Base-by-base conservation (phyloP, 345 rosid species). In the Hibiscus mutabilis region DNA sequence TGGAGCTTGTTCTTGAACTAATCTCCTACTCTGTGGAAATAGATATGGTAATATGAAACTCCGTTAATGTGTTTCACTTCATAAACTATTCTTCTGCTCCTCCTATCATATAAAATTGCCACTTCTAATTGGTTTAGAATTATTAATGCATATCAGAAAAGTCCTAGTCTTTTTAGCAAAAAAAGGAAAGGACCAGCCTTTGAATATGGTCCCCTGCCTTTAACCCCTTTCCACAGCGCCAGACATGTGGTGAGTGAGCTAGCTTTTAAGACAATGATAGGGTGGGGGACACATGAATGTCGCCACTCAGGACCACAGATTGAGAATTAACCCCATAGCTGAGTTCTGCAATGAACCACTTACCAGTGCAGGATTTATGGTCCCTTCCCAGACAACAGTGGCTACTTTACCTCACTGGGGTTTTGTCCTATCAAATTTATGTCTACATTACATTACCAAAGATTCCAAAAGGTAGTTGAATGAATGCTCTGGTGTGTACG, bases 131-230 rank as follows among this genome's bases (percentile, higher is more conserved):
- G 25, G 19, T 18, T 51, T 57, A 6, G 44, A n/a, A 42, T 44
- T 51, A 64, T 44, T 49, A 18, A 33, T 65, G 44, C 62, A 19
- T 19, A 33, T 60, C 6, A 40, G 13, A 24, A 7, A 37, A 11
- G 42, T 22, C 60, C 60, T 0, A 55, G 60, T 56, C 13, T 9
- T 56, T 52, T 56, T 56, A 21, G 60, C 60, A 15, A 56, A 56
- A 56, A 22, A 21, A 7, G 13, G 13, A 57, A 57, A 58, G 33
- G 61, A 6, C 12, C 18, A 47, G 3, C 51, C 59, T 9, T 67
- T n/a, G 42, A 19, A 3, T 9, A 68, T 73, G 76, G 76, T 68
- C 71, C 80, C 62, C 53, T 10, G 40, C 22, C 57, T 12, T n/a
- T 24, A 40, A 44, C 46, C 12, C 75, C 68, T 4, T 59, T 33